Conservation (phyloP, 495 filamentous ascomycete species). For the Rhizodiscina lignyota region DNA sequence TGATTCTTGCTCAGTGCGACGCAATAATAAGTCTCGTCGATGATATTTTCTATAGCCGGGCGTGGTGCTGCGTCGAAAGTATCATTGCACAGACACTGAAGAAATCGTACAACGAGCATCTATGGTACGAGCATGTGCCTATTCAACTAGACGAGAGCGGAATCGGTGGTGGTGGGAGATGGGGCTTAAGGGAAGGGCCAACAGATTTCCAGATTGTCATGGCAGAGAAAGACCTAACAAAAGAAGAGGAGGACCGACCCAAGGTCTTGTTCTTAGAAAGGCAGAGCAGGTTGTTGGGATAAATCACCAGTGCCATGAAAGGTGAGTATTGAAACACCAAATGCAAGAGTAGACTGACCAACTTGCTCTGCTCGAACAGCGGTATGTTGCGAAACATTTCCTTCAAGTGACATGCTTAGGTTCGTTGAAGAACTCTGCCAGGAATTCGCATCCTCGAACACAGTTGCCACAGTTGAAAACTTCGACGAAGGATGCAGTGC, state of each 20-base stretch:
- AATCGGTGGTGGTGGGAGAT: no score
- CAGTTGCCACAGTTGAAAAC: no score
- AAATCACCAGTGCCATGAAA: no score
- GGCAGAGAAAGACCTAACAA: slow-evolving; percentile 3
- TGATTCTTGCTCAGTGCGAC: slow-evolving; percentile 5
- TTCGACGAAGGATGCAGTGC: no score
- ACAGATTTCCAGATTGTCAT: slow-evolving; percentile 2
- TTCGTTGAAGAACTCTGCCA: no score
- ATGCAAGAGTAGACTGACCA: no score
- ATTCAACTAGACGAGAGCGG: background rate
- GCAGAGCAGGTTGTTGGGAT: slow-evolving; percentile 6
- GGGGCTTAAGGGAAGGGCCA: background rate
- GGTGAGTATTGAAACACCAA: no score
- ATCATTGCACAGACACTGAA: slow-evolving; percentile 5
- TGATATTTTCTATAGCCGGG: slow-evolving; percentile 2
- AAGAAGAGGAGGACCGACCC: slow-evolving; percentile 2
- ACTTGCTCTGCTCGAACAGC: no score
- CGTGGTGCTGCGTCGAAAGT: slow-evolving; percentile 7
- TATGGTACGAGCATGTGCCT: slow-evolving; percentile 4
- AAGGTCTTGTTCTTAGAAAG: slow-evolving; percentile 4
- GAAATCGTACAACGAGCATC: slow-evolving; percentile 3
- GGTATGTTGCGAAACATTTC: no score
- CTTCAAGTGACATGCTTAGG: no score
- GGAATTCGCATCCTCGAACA: no score
- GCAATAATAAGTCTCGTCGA: slow-evolving; percentile 8